These are phyloP conservation scores for Eutypella sp. DNA, from an alignment of 2,329 filamentous ascomycete genomes.

Conservation along the genomic window DNA sequence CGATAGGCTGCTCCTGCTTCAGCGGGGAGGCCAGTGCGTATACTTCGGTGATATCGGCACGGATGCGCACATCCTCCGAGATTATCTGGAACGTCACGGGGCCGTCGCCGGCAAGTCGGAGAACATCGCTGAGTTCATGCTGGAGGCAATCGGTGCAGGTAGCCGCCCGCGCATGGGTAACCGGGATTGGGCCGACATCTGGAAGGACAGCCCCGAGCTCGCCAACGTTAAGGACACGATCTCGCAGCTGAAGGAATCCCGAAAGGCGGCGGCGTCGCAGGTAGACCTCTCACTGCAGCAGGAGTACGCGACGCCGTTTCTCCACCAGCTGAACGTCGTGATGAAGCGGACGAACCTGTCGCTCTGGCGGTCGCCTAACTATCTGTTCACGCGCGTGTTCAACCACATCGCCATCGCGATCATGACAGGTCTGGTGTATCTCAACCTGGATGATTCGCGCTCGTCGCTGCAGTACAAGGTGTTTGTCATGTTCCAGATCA, in stretches of 20 bases:
- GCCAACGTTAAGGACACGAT: conserved; percentile 63
- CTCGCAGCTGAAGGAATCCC: conserved; percentile 57
- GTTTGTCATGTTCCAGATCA: conserved; percentile 87
- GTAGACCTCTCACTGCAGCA: conserved; percentile 54
- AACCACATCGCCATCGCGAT: conserved; percentile 76
- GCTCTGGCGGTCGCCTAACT: conserved; percentile 84
- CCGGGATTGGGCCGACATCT: conserved; percentile 76
- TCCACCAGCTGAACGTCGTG: conserved; percentile 75
- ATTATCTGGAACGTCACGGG: conserved; percentile 55
- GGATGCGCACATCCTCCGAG: conserved; percentile 66
- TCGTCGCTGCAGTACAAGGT: conserved; percentile 77
- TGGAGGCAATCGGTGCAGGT: conserved; percentile 76
- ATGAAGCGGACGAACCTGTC: conserved; percentile 67
- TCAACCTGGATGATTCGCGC: conserved; percentile 71
- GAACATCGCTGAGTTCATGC: conserved; percentile 73
- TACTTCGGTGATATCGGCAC: conserved; percentile 83
- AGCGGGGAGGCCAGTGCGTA: conserved; percentile 73
- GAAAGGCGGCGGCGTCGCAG: conserved; percentile 35
- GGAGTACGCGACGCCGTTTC: conserved; percentile 77
- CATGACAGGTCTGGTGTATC: conserved; percentile 72
- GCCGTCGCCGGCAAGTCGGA: conserved; percentile 52
- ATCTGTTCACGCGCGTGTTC: conserved; percentile 82
- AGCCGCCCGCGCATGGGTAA: conserved; percentile 66
- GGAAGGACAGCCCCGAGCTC: conserved; percentile 68
- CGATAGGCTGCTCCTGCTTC: conserved; percentile 72